Evolutionary conservation across 1,284 basidiomycete species (phyloP).

Genomic region (Malassezia dermatis): DNA sequence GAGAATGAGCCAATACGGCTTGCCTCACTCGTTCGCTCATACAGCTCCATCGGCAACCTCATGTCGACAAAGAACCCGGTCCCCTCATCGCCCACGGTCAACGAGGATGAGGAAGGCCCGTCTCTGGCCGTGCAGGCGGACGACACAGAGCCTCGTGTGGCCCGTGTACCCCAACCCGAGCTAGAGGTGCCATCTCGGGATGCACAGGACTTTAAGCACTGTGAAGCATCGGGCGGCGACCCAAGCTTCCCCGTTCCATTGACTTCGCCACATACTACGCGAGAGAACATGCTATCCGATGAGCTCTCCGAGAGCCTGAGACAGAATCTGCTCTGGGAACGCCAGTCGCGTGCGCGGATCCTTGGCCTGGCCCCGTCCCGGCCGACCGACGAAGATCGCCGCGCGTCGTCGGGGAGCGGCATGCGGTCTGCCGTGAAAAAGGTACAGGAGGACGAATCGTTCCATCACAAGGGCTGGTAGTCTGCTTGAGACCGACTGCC

Average conservation of each 20-base stretch:
- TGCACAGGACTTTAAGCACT: no score
- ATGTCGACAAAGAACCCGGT: not conserved
- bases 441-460: constrained; percentile 26
- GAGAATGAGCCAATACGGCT: not conserved
- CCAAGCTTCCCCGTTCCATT: constrained; percentile 55
- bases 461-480: constrained; percentile 43
- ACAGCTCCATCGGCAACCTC: constrained; percentile 2
- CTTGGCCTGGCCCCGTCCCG: constrained; percentile 31
- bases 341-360: constrained; percentile 49
- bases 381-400: not conserved
- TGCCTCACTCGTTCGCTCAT: not conserved
- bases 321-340: constrained; percentile 72
- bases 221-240: not conserved
- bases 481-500: not conserved
- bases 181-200: not conserved
- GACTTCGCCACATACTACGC: constrained; percentile 71
- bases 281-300: constrained; percentile 68
- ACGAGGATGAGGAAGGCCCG: constrained; percentile 4
- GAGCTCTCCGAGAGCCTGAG: constrained; percentile 76
- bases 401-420: not conserved
- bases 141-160: not conserved
- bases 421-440: not conserved
- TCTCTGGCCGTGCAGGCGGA: constrained; percentile 1
- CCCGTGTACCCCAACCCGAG: not conserved
- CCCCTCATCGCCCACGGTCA: not conserved